These are phyloP conservation scores for Malassezia equina DNA, from an alignment of 1,284 basidiomycete genomes.

Conservation along the genomic window DNA sequence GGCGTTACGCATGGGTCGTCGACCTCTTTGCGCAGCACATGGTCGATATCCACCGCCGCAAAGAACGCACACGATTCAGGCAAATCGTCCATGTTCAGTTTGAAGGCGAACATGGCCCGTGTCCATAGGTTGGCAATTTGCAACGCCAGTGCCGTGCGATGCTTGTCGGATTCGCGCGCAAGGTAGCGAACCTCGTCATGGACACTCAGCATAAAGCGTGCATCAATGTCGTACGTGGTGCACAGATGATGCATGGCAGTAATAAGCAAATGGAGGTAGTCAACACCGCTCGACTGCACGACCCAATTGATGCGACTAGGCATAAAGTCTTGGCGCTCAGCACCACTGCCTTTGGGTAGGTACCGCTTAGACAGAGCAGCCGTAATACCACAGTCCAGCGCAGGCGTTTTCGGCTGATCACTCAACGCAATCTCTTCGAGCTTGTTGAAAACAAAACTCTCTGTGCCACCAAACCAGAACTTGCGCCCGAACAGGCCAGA, in stretches of 20 bases:
- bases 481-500: slow-evolving; percentile 52
- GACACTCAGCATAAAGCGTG: slow-evolving; percentile 89
- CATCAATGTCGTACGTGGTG: slow-evolving; percentile 69
- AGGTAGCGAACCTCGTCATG: slow-evolving; percentile 95
- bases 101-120: slow-evolving; percentile 77
- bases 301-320: slow-evolving; percentile 98
- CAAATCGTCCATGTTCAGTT: slow-evolving; percentile 86
- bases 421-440: slow-evolving; percentile 87
- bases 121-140: slow-evolving; percentile 97
- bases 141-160: slow-evolving; percentile 79
- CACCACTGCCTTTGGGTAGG: slow-evolving; percentile 53
- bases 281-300: slow-evolving; percentile 94
- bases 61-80: slow-evolving; percentile 85
- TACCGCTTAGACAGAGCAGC: slow-evolving; percentile 79
- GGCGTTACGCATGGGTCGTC: slow-evolving; percentile 93
- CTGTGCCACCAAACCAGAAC: slow-evolving; percentile 95
- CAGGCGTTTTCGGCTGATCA: slow-evolving; percentile 77
- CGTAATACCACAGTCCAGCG: slow-evolving; percentile 86
- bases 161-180: slow-evolving; percentile 74
- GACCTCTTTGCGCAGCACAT: slow-evolving; percentile 85
- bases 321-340: slow-evolving; percentile 71
- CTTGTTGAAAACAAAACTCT: slow-evolving; percentile 98
- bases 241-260: slow-evolving; percentile 87
- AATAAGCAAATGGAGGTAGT: slow-evolving; percentile 92
- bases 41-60: slow-evolving; percentile 88